Base-by-base conservation (phyloP, 169 alveolate genomes). In the Plasmodium relictum region DNA sequence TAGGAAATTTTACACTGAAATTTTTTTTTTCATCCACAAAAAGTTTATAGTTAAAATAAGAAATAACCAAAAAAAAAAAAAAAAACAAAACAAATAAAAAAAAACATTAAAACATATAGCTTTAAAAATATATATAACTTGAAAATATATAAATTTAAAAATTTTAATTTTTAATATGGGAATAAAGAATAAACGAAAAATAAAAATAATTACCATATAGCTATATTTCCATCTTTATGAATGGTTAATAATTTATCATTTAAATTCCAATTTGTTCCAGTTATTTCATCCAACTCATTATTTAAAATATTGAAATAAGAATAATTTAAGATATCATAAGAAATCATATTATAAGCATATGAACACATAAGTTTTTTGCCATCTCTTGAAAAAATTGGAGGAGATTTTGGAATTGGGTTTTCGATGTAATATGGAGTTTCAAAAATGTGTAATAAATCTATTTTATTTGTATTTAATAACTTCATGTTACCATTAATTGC, bases 381-480 rank as follows among this genome's bases (percentile, higher is more conserved):
- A 59, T 73, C 62, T 18, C 42, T 4, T n/a, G 65, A 54, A 24
- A 73, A 73, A 73, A 9, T 45, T 37, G 56, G 87, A 18, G 18
- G 22, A 37, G 58, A 44, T 41, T 18, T 50, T 41, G 61, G 39
- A n/a, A 8, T 48, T 45, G 20, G 31, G 37, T 37, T 18, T 39
- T 73, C 24, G 1, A 31, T 31, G 3, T 31, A 31, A 31, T 31
- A 31, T 73, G 65, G 70, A n/a, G 14, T 56, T 73, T 73, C 62
- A 9, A 73, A 48, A 26, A 42, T 26, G 31, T 56, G 68, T n/a
- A 73, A 56, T 37, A 50, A 73, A 72, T 50, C 54, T 3, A 16
- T 72, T 50, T 72, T 72, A 24, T 72, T 72, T 72, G 70, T n/a
- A 45, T 72, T 50, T 52, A 72, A 9, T 56, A 70, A 45, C 44